Evolutionary conservation across 768 basidiomycete genomes (phyloP), one percentile per base, ranked within the genome.

Genomic region (Coprinopsis marcescibilis): DNA sequence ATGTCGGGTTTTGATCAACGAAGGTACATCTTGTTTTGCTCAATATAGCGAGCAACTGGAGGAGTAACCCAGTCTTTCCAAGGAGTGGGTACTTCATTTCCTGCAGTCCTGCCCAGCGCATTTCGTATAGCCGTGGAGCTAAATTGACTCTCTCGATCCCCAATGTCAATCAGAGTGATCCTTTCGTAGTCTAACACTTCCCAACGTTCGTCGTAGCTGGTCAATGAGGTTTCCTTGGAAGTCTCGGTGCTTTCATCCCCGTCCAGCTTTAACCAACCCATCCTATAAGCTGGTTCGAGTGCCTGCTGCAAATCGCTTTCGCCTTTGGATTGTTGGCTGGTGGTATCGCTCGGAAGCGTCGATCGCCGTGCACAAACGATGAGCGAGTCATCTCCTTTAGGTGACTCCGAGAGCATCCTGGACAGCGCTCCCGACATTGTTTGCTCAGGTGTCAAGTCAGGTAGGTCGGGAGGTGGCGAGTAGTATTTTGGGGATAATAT

Each of bases 401-500:
- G 56, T 4, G 51, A 20, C 6, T 72, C 62, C 1, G 74, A 72
- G 45, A 93, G 73, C 65, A 91, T 86, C 2, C 60, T 62, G 15
- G 59, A 66, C 12, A 94, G 67, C 2, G 79, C 69, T 3, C 49
- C 46, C 44, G 65, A 55, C 87, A 93, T 91, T 6, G n/a, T 38
- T 33, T 49, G 29, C 34, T 49, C 48, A 1, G 15, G 14, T 2
- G 48, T 35, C 8, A 21, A 13, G 8, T 27, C 37, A 19, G 24
- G 37, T 8, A 21, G 15, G 14, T 63, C 68, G 6, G 64, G 58
- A 44, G 66, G 58, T 41, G 68, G 68, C n/a, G 68, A 59, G 50
- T 95, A 96, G 61, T 90, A 95, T 17, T 76, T 77, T 0, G 83
- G 77, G 1, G 81, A 73, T 43, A 93, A 77, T 48, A 95, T 73